Evolutionary conservation across 768 basidiomycete genomes (phyloP).

Genomic region (Pleurotus salmoneostramineus): DNA sequence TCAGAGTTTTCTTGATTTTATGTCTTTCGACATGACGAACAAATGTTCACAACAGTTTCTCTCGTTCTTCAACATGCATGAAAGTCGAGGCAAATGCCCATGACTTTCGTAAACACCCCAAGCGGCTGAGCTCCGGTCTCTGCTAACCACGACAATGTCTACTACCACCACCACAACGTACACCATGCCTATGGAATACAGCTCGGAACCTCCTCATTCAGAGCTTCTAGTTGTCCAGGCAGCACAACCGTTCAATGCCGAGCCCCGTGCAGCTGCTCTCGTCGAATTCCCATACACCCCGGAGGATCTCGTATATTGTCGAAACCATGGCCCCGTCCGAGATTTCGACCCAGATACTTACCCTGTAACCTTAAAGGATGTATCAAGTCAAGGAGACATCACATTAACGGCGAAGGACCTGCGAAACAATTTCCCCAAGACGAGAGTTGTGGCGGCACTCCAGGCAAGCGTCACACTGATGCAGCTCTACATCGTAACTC

Average conservation of each 20-base stretch:
- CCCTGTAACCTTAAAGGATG: constrained; percentile 32
- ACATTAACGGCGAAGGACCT: constrained; percentile 34
- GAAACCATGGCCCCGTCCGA: constrained; percentile 65
- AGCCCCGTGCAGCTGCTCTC: constrained; percentile 52
- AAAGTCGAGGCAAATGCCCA: not conserved
- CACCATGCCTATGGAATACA: constrained; percentile 35
- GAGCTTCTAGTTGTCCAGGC: constrained; percentile 39
- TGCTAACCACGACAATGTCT: constrained; percentile 1
- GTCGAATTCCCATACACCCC: constrained; percentile 61
- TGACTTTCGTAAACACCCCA: not conserved
- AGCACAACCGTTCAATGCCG: constrained; percentile 63
- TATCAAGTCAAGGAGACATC: constrained; percentile 23
- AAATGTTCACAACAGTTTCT: not conserved
- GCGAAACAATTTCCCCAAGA: constrained; percentile 32
- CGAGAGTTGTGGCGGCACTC: constrained; percentile 47
- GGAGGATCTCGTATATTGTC: constrained; percentile 59
- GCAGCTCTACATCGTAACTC: not conserved
- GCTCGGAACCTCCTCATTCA: constrained; percentile 46
- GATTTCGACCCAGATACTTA: constrained; percentile 46
- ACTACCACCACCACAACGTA: constrained; percentile 1
- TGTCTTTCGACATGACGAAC: not conserved
- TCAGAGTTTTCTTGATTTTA: not conserved
- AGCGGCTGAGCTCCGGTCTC: constrained; percentile 3
- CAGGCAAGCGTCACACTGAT: constrained; percentile 35
- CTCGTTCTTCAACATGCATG: not conserved